Evolutionary conservation across 768 basidiomycete species (phyloP).

Genomic region (Trametes coccinea): DNA sequence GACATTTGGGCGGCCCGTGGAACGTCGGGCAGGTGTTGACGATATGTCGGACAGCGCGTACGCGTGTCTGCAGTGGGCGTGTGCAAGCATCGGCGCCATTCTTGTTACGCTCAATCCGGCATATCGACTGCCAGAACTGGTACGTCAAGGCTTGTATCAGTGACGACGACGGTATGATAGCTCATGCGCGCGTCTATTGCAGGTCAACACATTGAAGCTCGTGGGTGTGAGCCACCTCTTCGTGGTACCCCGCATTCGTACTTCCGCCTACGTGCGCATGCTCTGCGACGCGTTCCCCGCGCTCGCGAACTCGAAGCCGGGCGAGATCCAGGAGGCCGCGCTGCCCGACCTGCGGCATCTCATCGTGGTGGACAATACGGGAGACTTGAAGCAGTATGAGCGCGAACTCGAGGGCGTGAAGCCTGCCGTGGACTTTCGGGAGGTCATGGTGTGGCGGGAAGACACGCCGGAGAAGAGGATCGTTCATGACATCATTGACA

Average conservation of each 20-base stretch:
- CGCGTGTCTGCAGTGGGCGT: conserved; percentile 83
- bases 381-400: conserved; percentile 39
- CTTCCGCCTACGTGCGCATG: conserved; percentile 62
- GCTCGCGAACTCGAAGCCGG: conserved; percentile 48
- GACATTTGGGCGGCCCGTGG: neutral
- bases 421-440: conserved; percentile 68
- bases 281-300: conserved; percentile 60
- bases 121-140: conserved; percentile 70
- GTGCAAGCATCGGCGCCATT: conserved; percentile 81
- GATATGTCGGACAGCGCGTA: conserved; percentile 54
- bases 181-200: too few species aligned
- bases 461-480: conserved; percentile 43
- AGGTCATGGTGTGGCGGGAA: conserved; percentile 69
- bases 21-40: neutral
- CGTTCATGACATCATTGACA: conserved; percentile 43
- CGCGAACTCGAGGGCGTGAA: conserved; percentile 43
- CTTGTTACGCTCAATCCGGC: conserved; percentile 84
- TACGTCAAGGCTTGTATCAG: conserved; percentile 36
- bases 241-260: conserved; percentile 66
- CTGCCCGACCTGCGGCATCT: conserved; percentile 65
- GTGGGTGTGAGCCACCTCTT: conserved; percentile 71
- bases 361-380: conserved; percentile 64
- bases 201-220: conserved; percentile 65
- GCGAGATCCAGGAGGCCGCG: conserved; percentile 55
- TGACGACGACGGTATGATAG: too few species aligned